Conservation (phyloP, 2,329 filamentous ascomycete species). For the Blastomyces emzantsi region DNA sequence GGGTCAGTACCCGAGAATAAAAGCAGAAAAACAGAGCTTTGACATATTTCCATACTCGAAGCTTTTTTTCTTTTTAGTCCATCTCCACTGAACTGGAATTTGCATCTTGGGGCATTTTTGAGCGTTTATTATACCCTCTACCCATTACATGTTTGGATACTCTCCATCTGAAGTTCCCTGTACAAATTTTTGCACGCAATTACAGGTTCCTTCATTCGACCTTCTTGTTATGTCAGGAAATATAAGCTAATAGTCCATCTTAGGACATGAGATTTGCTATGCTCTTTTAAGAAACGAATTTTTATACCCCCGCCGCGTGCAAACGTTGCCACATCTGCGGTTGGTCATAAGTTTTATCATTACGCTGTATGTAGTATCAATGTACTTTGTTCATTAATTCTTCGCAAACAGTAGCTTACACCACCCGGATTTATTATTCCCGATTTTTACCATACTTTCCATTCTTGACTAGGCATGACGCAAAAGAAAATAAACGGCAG, state of each 20-base stretch:
- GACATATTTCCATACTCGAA: constrained; percentile 23
- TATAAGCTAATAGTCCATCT: neutral
- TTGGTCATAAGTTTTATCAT: too few species aligned
- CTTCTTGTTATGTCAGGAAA: neutral
- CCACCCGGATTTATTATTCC: too few species aligned
- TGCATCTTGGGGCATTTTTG: neutral
- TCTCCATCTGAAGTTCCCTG: neutral
- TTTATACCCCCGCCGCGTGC: neutral
- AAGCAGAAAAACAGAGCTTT: constrained; percentile 34
- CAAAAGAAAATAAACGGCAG: too few species aligned
- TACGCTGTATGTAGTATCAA: too few species aligned
- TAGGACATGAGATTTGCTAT: neutral
- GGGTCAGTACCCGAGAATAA: constrained; percentile 13
- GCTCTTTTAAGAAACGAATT: neutral
- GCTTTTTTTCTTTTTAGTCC: neutral
- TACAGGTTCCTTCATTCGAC: neutral
- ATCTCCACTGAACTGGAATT: neutral
- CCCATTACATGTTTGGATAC: neutral
- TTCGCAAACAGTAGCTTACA: too few species aligned
- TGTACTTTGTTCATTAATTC: too few species aligned
- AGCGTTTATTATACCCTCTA: neutral
- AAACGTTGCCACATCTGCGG: too few species aligned
- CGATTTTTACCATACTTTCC: too few species aligned
- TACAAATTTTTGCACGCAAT: neutral
- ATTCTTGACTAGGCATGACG: too few species aligned